These are phyloP conservation scores for Cordyceps farinosa DNA, from an alignment of 2,329 filamentous ascomycete genomes.

Conservation along the genomic window DNA sequence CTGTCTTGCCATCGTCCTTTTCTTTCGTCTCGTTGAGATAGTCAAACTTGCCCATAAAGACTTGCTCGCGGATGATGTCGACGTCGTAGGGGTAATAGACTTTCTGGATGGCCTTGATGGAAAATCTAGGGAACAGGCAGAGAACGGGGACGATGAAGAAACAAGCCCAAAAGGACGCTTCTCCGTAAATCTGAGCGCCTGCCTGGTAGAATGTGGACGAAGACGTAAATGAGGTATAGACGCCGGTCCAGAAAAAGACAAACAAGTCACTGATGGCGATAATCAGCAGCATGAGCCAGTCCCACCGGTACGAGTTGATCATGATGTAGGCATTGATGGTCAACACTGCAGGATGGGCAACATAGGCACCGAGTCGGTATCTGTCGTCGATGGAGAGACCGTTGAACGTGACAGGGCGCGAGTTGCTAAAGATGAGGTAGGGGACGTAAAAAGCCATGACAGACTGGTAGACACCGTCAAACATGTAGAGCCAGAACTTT, in stretches of 20 bases:
- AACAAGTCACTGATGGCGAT: conserved; percentile 78
- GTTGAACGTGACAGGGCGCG: conserved; percentile 64
- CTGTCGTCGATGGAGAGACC: conserved; percentile 77
- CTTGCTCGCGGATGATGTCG: conserved; percentile 93
- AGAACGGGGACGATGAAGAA: conserved; percentile 75
- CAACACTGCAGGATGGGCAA: conserved; percentile 78
- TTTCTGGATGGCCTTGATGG: conserved; percentile 84
- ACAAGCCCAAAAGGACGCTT: conserved; percentile 83
- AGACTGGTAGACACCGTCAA: conserved; percentile 92
- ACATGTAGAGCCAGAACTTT: conserved; percentile 98
- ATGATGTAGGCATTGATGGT: conserved; percentile 93
- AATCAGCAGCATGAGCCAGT: conserved; percentile 89
- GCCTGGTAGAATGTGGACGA: conserved; percentile 66
- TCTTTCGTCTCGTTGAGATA: conserved; percentile 48
- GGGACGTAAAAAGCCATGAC: conserved; percentile 91
- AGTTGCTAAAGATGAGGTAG: conserved; percentile 71
- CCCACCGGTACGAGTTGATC: conserved; percentile 96
- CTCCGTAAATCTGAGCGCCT: conserved; percentile 72
- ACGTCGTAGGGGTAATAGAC: conserved; percentile 90
- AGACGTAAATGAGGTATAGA: conserved; percentile 61
- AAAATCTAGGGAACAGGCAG: conserved; percentile 83
- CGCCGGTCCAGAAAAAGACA: conserved; percentile 93
- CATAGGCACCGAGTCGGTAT: conserved; percentile 79
- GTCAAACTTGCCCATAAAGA: conserved; percentile 76
- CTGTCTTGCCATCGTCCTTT: conserved; percentile 37